Evolutionary conservation across 441 rosid genomes (phyloP).

Genomic region (Mallotus japonicus): DNA sequence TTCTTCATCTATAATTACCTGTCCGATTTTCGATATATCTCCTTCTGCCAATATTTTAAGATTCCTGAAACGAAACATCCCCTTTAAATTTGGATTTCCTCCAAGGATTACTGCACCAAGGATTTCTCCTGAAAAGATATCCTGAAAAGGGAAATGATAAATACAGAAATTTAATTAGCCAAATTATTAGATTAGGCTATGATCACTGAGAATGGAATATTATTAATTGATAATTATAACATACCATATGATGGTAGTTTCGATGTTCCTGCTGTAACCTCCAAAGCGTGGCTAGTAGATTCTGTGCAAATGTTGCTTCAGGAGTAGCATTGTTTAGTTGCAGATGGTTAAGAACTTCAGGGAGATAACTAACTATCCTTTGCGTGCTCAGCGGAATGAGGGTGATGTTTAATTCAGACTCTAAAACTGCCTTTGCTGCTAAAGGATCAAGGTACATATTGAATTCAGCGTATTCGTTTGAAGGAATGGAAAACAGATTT

Average conservation of each 20-base stretch:
- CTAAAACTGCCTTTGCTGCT: constrained; percentile 31
- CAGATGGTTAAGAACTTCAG: constrained; percentile 9
- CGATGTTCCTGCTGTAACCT: too few species aligned
- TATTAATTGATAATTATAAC: too few species aligned
- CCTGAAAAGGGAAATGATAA: too few species aligned
- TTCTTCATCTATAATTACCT: constrained; percentile 21
- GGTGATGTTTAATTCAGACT: constrained; percentile 23
- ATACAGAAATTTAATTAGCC: too few species aligned
- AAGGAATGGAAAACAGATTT: constrained; percentile 28
- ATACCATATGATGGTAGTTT: too few species aligned
- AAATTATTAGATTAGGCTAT: too few species aligned
- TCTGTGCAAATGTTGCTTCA: constrained; percentile 23
- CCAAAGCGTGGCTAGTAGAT: constrained; percentile 13
- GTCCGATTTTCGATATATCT: constrained; percentile 18
- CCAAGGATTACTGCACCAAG: constrained; percentile 28
- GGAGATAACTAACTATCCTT: constrained; percentile 29
- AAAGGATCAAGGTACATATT: constrained; percentile 37
- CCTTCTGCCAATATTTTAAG: constrained; percentile 31
- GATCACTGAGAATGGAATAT: too few species aligned
- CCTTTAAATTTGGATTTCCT: too few species aligned
- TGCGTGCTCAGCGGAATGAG: constrained; percentile 30
- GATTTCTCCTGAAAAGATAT: constrained; percentile 27
- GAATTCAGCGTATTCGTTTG: constrained; percentile 32
- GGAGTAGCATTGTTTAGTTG: constrained; percentile 3
- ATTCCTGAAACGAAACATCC: constrained; percentile 9